Percentiles rank a stretch among this genome's conserved stretches.
Conservation (phyloP, 2,329 filamentous ascomycete species). For the Pseudogymnoascus sp. region DNA sequence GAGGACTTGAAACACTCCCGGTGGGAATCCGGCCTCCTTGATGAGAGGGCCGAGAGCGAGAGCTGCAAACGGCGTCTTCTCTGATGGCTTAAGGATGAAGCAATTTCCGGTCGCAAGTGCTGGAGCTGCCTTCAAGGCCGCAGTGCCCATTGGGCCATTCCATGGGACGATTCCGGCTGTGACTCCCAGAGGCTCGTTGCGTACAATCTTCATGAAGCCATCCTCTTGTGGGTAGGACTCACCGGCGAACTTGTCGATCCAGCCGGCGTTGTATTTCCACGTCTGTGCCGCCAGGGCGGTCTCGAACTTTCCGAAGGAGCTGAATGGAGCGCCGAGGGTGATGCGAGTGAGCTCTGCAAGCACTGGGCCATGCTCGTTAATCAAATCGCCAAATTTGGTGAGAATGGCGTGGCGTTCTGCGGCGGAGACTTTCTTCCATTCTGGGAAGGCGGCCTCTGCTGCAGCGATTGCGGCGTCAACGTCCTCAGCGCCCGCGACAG, state of each 20-base stretch:
- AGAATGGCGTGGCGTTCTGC: constrained; percentile 33
- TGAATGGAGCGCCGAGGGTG: constrained; percentile 38
- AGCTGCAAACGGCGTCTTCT: constrained; percentile 49
- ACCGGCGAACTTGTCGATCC: constrained; percentile 33
- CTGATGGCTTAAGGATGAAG: constrained; percentile 53
- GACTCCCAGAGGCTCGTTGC: constrained; percentile 37
- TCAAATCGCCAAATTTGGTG: constrained; percentile 36
- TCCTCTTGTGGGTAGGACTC: constrained; percentile 35
- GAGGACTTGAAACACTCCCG: constrained; percentile 33
- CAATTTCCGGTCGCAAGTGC: constrained; percentile 51
- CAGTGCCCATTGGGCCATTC: constrained; percentile 42
- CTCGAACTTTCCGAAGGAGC: constrained; percentile 37
- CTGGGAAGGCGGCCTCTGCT: constrained; percentile 36
- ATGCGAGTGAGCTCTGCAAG: constrained; percentile 35
- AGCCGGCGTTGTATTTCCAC: constrained; percentile 30
- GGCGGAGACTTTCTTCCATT: constrained; percentile 34
- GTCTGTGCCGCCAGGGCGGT: constrained; percentile 25
- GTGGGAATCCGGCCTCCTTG: constrained; percentile 25
- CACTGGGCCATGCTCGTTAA: constrained; percentile 30
- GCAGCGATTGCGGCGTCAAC: constrained; percentile 36
- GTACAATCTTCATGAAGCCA: constrained; percentile 34
- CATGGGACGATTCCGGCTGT: constrained; percentile 48
- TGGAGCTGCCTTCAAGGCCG: constrained; percentile 47
- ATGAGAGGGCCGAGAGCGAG: constrained; percentile 36
- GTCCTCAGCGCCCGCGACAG: constrained; percentile 33